phyloP scores from a whole-genome alignment of 495 filamentous ascomycete species.

The Aspergillus saccharolyticus region DNA sequence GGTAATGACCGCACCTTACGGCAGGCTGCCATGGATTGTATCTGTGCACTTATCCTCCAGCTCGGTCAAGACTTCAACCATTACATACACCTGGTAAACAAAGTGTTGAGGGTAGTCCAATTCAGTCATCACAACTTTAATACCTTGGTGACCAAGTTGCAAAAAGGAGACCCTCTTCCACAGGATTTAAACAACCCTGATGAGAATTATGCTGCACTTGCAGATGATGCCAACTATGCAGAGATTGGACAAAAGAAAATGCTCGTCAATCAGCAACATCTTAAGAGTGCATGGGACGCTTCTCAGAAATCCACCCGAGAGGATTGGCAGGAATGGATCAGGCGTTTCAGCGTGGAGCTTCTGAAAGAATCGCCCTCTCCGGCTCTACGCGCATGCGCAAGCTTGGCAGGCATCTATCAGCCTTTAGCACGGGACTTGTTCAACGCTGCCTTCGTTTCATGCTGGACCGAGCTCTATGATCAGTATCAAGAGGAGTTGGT shows the following conservation, averaged over 20 bases:
- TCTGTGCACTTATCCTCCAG: slow-evolving; percentile 93
- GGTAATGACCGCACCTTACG: slow-evolving; percentile 66
- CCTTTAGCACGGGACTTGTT: slow-evolving; percentile 90
- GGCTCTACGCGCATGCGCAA: slow-evolving; percentile 86
- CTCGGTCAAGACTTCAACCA: slow-evolving; percentile 91
- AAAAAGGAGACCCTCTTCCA: slow-evolving; percentile 87
- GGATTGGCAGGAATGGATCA: slow-evolving; percentile 99
- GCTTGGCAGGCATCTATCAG: slow-evolving; percentile 82
- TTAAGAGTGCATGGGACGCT: slow-evolving; percentile 97
- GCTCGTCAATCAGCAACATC: slow-evolving; percentile 91
- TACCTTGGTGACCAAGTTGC: slow-evolving; percentile 80
- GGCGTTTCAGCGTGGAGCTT: slow-evolving; percentile 90
- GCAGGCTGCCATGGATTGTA: slow-evolving; percentile 85
- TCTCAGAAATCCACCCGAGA: slow-evolving; percentile 91
- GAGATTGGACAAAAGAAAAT: slow-evolving; percentile 91
- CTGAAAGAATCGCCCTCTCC: slow-evolving; percentile 95
- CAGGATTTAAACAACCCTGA: slow-evolving; percentile 92
- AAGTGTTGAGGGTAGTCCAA: slow-evolving; percentile 58
- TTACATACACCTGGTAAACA: slow-evolving; percentile 87
- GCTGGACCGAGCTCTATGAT: slow-evolving; percentile 96
- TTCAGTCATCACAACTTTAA: slow-evolving; percentile 86
- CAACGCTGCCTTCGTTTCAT: slow-evolving; percentile 97
- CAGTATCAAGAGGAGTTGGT: slow-evolving; percentile 94
- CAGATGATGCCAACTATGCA: slow-evolving; percentile 70
- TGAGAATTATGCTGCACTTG: slow-evolving; percentile 70